phyloP scores from a whole-genome alignment of 2,329 filamentous ascomycete species.

The Colletotrichum falcatum region DNA sequence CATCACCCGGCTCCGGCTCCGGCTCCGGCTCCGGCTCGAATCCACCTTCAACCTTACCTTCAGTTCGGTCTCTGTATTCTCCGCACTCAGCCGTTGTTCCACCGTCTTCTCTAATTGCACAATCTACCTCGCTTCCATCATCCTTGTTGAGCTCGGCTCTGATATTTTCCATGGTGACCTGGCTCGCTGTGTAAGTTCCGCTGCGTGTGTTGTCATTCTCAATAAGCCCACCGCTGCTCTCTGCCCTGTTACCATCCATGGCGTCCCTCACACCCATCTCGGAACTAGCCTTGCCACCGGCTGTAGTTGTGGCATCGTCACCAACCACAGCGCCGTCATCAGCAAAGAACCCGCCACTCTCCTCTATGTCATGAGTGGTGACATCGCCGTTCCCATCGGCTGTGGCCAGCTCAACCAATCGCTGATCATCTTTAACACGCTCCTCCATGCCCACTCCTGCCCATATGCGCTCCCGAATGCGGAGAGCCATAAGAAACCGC shows the following conservation, averaged over 20 bases:
- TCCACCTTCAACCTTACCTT: constrained; percentile 30
- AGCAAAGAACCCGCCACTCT: constrained; percentile 15
- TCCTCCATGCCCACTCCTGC: constrained; percentile 64
- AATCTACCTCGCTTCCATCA: background rate
- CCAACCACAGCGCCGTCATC: background rate
- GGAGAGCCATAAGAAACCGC: constrained; percentile 80
- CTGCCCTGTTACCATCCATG: background rate
- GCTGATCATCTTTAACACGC: constrained; percentile 52
- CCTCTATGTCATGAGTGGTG: background rate
- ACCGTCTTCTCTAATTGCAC: background rate
- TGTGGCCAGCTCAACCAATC: background rate
- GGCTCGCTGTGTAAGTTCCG: background rate
- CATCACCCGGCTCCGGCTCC: constrained; percentile 46
- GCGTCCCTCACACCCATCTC: background rate
- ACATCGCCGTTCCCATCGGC: background rate
- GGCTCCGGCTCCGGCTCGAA: constrained; percentile 42
- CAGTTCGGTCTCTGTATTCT: background rate
- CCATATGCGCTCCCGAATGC: constrained; percentile 81
- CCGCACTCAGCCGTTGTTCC: background rate
- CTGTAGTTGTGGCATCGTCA: background rate
- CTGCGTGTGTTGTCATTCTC: background rate
- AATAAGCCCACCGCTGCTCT: background rate
- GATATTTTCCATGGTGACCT: no score
- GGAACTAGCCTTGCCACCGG: background rate
- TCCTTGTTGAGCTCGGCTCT: constrained; percentile 5